Base-by-base conservation (phyloP, 2,329 filamentous ascomycete species). In the Apiospora marii region DNA sequence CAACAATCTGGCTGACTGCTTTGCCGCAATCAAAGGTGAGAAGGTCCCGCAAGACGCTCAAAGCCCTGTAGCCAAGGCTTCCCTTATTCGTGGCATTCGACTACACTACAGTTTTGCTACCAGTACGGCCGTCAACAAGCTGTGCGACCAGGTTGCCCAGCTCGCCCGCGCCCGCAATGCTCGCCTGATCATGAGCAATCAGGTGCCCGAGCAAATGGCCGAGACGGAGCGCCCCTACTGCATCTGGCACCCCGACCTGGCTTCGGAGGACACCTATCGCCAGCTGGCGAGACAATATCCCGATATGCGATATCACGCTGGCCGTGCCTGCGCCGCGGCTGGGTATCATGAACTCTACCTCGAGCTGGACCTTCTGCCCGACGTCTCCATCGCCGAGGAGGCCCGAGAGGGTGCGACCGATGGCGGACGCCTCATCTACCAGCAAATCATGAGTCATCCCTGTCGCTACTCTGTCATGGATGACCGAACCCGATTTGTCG, bases 301-400 rank as follows among this genome's bases (percentile, higher is more conserved):
- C 0, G 22, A 74, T 5, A 79, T 84, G 81, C 61, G 73, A 4
- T 85, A 85, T 71, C 79, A 84, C 16, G 79, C 84, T 22, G 83
- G 79, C 7, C 79, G 83, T 3, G 81, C 83, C 0, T 85, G 83
- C 73, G 84, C 84, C 8, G 82, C 79, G 0, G 84, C 79, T 1
- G 82, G 82, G 1, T 84, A 84, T 61, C 71, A 69, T 7, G 73
- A 76, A 10, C 77, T 85, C 1, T 85, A 82, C 71, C 44, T 73
- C 0, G 81, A 84, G 70, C 79, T 85, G 2, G 74, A 82, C 68
- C 71, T 83, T 10, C 76, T 85, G 1, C 83, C 84, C 1, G 83
- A 85, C 44, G 77, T 81, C 7, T 77, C 79, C 46, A 80, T 85
- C 41, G 83, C 83, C 0, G 84, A 84, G 70, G 84, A 85, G 73